Evolutionary conservation across 176 grass and related monocot species (phyloP).

Genomic region (Bothriochloa decipiens): DNA sequence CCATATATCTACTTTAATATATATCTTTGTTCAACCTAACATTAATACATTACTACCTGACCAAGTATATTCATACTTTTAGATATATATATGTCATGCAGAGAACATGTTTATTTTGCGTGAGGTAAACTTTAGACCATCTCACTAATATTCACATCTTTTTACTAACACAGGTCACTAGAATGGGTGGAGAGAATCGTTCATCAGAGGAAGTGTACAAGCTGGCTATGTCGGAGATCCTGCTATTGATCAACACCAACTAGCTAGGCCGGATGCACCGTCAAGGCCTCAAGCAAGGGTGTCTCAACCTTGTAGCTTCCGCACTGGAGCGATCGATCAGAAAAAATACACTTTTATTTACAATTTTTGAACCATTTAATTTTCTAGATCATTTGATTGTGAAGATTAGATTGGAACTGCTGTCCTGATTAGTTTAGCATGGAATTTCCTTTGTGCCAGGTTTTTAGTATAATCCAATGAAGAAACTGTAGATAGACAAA

Average conservation of each 20-base stretch:
- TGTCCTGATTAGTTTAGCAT: background rate
- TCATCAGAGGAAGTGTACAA: background rate
- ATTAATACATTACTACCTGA: background rate
- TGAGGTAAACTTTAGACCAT: background rate
- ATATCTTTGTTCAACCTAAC: background rate
- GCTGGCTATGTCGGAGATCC: background rate
- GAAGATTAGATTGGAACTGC: background rate
- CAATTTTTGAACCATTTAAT: background rate
- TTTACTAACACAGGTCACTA: constrained; percentile 37
- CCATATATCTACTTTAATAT: background rate
- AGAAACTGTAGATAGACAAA: no score
- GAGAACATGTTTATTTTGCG: background rate
- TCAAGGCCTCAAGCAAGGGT: background rate
- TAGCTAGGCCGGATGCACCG: background rate
- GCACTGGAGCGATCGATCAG: background rate
- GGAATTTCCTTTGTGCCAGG: no score
- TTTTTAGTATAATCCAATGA: no score
- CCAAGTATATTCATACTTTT: no score
- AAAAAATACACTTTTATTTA: no score
- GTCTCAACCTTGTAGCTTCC: background rate
- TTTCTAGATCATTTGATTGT: background rate
- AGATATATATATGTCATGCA: no score
- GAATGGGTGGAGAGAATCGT: background rate
- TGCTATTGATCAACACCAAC: background rate
- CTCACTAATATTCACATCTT: background rate